A percentile compares a stretch with the other conserved stretches of the same genome.
These are phyloP conservation scores for Microbotryum scabiosae DNA, from an alignment of 1,284 basidiomycete species.

Conservation along the genomic window DNA sequence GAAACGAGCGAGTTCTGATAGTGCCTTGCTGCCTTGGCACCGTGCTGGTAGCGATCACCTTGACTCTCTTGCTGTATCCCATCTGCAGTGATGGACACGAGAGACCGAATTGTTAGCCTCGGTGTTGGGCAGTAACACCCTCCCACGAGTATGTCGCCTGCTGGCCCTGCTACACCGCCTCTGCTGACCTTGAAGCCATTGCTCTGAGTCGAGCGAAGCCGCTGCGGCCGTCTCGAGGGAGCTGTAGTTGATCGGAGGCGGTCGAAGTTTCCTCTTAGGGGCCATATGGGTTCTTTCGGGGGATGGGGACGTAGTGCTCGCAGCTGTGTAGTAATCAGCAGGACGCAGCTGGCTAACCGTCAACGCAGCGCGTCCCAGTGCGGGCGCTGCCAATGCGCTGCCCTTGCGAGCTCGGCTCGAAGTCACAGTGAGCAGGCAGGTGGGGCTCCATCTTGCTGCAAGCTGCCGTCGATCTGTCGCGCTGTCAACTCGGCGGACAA, in stretches of 20 bases:
- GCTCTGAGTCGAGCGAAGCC: slow-evolving; percentile 9
- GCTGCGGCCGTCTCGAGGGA: slow-evolving; percentile 11
- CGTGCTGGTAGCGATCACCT: slow-evolving; percentile 24
- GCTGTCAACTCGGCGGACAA: no score
- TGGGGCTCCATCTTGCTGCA: no score
- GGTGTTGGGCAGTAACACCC: slow-evolving; percentile 3
- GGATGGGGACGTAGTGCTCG: no score
- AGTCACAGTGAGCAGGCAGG: no score
- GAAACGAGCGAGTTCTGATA: slow-evolving; percentile 14
- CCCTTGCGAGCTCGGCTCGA: no score
- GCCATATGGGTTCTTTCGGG: no score
- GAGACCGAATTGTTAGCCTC: not conserved
- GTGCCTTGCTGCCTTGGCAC: slow-evolving; percentile 18
- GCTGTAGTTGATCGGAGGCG: slow-evolving; percentile 13
- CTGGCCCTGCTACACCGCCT: slow-evolving; percentile 23
- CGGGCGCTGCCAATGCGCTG: no score
- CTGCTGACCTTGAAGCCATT: slow-evolving; percentile 23
- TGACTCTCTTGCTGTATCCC: slow-evolving; percentile 25
- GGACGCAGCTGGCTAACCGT: no score
- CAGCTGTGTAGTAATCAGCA: no score
- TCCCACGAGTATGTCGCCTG: slow-evolving; percentile 21
- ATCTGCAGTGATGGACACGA: slow-evolving; percentile 5
- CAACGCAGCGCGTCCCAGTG: no score
- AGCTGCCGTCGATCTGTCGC: no score
- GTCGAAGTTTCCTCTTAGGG: slow-evolving; percentile 8